Evolutionary conservation across 768 basidiomycete species (phyloP), one percentile per base, ranked within the genome.

Genomic region (Obba rivulosa): DNA sequence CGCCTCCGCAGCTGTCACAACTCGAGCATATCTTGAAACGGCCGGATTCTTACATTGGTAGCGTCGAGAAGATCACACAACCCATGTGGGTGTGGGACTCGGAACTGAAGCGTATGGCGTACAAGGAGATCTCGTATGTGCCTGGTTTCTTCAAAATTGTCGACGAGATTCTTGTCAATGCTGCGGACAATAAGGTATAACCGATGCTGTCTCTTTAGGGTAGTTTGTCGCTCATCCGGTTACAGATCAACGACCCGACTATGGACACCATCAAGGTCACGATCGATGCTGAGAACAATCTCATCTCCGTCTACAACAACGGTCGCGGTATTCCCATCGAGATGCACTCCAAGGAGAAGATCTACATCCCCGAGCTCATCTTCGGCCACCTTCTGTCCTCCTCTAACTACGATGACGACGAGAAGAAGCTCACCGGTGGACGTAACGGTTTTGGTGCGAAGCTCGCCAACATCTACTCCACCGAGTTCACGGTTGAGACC

Each of bases 91-190:
- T 92, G 2, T 95, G 84, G 63, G 92, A 98, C 64, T 73, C 79
- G 1, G 84, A 83, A 31, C 80, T 71, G 34, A 93, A 92, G 60
- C 84, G 83, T 23, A 92, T 99, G 85, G 81, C 81, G 1, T 68
- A 81, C 59, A 77, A 85, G 60, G 92, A 83, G 41, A 87, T 86
- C 54, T 89, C 81, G 59, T 99, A 86, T 62, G 94, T 97, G 2
- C 96, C 96, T 0, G 96, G 94, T 45, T 95, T 99, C 67, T 93
- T 94, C 80, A 99, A 99, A 77, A 99, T 99, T 60, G 86, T 99
- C 13, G 96, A 99, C 61, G 96, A 99, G 70, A 99, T 99, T 60
- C 74, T 99, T 2, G 96, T 99, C 59, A 99, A 99, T 66, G 96
- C 96, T 18, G 96, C 96, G 3, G 96, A 99, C 65, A 96, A 98